These are phyloP conservation scores for Jasminum sambac DNA, from an alignment of 257 asterid genomes.

Conservation along the genomic window DNA sequence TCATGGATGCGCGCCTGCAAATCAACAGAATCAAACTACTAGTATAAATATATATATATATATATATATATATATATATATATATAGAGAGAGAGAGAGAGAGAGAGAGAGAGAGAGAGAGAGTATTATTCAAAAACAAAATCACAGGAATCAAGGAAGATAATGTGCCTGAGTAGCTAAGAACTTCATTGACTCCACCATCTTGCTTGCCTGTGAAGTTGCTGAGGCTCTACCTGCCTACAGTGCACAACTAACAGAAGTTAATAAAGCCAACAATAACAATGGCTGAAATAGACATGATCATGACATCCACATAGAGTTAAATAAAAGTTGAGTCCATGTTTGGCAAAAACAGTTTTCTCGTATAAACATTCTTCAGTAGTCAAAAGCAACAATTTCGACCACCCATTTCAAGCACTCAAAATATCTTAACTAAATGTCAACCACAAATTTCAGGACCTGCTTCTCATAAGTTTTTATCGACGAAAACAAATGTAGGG, in stretches of 20 bases:
- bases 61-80: no score
- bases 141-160: slow-evolving; percentile 20
- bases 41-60: slow-evolving; percentile 21
- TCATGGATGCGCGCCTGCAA: slow-evolving; percentile 66
- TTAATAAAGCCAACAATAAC: slow-evolving; percentile 23
- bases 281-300: slow-evolving; percentile 7
- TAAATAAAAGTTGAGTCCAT: neutral
- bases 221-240: slow-evolving; percentile 81
- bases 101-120: slow-evolving; percentile 14
- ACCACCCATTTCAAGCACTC: no score
- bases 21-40: slow-evolving; percentile 23
- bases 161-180: slow-evolving; percentile 72
- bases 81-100: no score
- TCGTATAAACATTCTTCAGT: no score
- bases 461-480: no score
- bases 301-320: slow-evolving; percentile 5
- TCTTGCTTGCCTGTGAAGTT: slow-evolving; percentile 82
- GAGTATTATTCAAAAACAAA: slow-evolving; percentile 14
- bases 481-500: no score
- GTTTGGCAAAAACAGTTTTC: no score
- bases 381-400: no score
- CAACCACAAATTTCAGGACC: no score
- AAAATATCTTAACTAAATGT: no score
- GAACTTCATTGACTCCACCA: slow-evolving; percentile 87
- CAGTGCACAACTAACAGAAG: slow-evolving; percentile 32